Base-by-base conservation (phyloP, 208 protist species). In the Leishmania arabica region DNA sequence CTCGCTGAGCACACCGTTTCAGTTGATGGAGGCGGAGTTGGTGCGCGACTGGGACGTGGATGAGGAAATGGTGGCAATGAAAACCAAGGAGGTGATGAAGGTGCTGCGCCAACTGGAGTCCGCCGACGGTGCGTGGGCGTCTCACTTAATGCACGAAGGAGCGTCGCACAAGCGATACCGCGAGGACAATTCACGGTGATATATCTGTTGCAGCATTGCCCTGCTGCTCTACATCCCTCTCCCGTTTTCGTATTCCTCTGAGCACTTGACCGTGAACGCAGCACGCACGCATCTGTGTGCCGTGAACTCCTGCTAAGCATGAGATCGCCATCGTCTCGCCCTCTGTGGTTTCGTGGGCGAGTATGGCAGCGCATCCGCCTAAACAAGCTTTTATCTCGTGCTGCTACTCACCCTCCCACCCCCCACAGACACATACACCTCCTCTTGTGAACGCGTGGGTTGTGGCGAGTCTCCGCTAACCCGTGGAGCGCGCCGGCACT, bases 41-140 rank as follows among this genome's bases (percentile, higher is more conserved):
- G 84, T 97, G 45, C 84, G 87, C 21, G 92, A 95, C 54, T 95
- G 92, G 91, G 90, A 95, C 70, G 88, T 97, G 31, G 89, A 94
- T 54, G 88, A 84, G 73, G 92, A 93, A 3, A 78, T 93, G 66
- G 80, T 97, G 60, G 66, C 37, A n/a, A 89, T 93, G 85, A 97
- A 95, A 77, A 78, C 80, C 53, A 47, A 51, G 42, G 93, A 97
- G 40, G 86, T 95, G 17, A 77, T 80, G 65, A 68, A 72, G 58
- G 81, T 97, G 68, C 79, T 97, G 75, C 53, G 70, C 40, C 78
- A 90, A 68, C 79, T 97, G 9, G 75, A 75, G 47, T 66, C 68
- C 19, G 37, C 49, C 47, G 54, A 65, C 65, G 37, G 65, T 31
- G 40, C 19, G 51, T 60, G 64, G 73, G 49, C 24, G 54, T 37